Base-by-base conservation (phyloP, 1,284 basidiomycete species). In the Ustilago hordei region DNA sequence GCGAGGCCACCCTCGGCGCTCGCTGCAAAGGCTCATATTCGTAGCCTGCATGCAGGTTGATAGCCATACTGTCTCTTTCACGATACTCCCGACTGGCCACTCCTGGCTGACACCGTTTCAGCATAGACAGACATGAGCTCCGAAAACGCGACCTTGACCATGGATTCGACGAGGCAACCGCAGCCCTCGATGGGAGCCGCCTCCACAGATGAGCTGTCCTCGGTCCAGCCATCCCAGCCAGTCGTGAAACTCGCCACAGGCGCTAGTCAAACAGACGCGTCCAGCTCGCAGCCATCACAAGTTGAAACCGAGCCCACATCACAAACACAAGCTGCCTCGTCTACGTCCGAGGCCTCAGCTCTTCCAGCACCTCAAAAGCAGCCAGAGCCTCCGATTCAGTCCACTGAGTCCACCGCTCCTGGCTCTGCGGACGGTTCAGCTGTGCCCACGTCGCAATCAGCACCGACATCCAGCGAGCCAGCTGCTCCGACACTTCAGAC, bases 101-200 rank as follows among this genome's bases (percentile, higher is more conserved):
- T 19, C n/a, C 19, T 19, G 43, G 7, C 11, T 8, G 9, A 17
- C 43, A 45, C 6, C 43, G 19, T 45, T 19, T 45, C 43, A n/a
- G 43, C n/a, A 19, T 11, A 4, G 7, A 45, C 8, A 17, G n/a
- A 11, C 19, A 9, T 11, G n/a, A 45, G 43, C 43, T 8, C 13
- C n/a, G 13, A 3, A 19, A 7, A 12, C 2, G 23, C 45, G 23
- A 8, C 50, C 8, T 39, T 7, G 32, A 39, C 52, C 41, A 55
- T 60, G 59, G 59, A 43, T 15, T 32, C 50, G 31, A 43, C 39
- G 13, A 17, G n/a, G n/a, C 59, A 53, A 54, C 50, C 39, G 38
- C 13, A 41, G 8, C 3, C 8, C 9, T 17, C 52, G 15, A 19
- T 41, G 6, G 60, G 36, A 28, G 12, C 31, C 11, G n/a, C 2